A percentile compares a stretch with the other conserved stretches of the same genome.
phyloP scores from a whole-genome alignment of 139 green algal species.

The Chlorella ohadii region DNA sequence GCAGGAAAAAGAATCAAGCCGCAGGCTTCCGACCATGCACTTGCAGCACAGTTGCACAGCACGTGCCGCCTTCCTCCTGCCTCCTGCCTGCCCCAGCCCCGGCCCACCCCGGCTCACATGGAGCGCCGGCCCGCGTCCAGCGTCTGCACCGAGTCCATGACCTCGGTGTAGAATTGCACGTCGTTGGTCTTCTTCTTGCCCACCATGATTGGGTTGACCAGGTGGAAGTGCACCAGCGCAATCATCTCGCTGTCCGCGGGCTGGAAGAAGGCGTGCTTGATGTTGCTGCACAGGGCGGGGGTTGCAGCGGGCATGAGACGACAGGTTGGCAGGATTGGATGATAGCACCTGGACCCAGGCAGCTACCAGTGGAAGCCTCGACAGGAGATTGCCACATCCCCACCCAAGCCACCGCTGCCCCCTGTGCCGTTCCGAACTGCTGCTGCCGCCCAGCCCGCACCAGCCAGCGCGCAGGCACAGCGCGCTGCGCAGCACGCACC shows the following conservation, averaged over 20 bases:
- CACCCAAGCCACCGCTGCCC: background rate
- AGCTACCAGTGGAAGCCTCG: no score
- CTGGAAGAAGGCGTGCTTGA: constrained; percentile 98
- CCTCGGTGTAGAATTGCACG: constrained; percentile 97
- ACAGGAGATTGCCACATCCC: no score
- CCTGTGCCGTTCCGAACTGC: no score
- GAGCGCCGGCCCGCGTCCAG: constrained; percentile 84
- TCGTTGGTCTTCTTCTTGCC: constrained; percentile 99
- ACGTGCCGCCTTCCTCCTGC: background rate
- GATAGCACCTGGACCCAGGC: no score
- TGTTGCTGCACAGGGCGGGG: constrained; percentile 82
- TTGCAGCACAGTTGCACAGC: no score
- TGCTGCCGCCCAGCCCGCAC: no score
- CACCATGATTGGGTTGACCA: constrained; percentile 99
- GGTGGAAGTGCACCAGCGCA: constrained; percentile 98
- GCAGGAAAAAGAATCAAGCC: no score
- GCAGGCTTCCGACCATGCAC: no score
- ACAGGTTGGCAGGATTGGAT: no score
- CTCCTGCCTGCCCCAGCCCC: background rate
- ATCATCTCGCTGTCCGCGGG: constrained; percentile 95
- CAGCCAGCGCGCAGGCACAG: no score
- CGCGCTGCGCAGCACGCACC: background rate
- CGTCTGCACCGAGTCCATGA: constrained; percentile 95
- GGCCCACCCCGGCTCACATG: constrained; percentile 25
- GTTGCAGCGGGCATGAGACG: background rate